A percentile compares a stretch with the other conserved stretches of the same genome.
These are phyloP conservation scores for Marvania coccoides DNA, from an alignment of 139 green algal genomes.

Conservation along the genomic window DNA sequence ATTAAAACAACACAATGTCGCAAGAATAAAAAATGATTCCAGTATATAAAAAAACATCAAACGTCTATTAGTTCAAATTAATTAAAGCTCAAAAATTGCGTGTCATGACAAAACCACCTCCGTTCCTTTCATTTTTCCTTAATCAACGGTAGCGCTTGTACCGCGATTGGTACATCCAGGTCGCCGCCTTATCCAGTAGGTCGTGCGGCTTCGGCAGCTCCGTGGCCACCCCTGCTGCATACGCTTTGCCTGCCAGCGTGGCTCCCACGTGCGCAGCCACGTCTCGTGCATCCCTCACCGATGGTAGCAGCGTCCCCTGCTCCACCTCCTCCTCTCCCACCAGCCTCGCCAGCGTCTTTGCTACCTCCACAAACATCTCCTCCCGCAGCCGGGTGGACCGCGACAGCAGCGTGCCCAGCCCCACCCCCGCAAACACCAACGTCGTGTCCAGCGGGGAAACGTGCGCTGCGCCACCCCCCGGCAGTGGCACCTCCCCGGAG, in stretches of 20 bases:
- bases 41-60: too few relatives aligned
- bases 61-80: too few relatives aligned
- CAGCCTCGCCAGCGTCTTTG: constrained; percentile 60
- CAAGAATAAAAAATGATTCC: background rate
- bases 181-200: constrained; percentile 44
- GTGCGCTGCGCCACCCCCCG: background rate
- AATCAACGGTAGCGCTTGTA: constrained; percentile 59
- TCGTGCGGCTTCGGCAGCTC: constrained; percentile 75
- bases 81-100: too few relatives aligned
- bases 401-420: constrained; percentile 44
- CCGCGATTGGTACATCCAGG: constrained; percentile 60
- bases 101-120: too few relatives aligned
- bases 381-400: constrained; percentile 64
- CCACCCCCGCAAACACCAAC: constrained; percentile 52
- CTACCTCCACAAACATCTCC: constrained; percentile 73
- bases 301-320: constrained; percentile 48
- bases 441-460: constrained; percentile 19
- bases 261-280: constrained; percentile 56
- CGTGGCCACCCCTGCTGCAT: constrained; percentile 67
- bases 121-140: too few relatives aligned
- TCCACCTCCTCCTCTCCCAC: constrained; percentile 53
- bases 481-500: background rate
- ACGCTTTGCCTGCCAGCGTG: constrained; percentile 65
- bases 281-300: constrained; percentile 34
- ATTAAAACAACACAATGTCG: too few relatives aligned